Percentiles rank a stretch among this genome's conserved stretches.
Conservation (phyloP, 768 basidiomycete species). For the Nidularia sp. region DNA sequence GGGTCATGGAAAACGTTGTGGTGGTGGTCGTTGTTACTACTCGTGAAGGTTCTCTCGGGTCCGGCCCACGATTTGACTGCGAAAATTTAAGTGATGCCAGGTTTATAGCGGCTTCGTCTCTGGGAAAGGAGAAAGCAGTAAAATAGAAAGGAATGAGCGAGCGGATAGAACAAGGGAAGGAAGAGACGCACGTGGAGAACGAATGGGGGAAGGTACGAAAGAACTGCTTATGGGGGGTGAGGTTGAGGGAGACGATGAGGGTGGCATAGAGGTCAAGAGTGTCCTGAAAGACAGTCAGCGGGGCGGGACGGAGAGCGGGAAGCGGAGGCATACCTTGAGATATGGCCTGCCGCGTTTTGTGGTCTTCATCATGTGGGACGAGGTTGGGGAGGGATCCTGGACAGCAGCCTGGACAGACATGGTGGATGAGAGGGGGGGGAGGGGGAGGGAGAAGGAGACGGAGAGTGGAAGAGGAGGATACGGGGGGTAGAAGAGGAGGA, state of each 20-base stretch:
- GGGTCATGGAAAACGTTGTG: constrained; percentile 98
- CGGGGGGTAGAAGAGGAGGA: constrained; percentile 16
- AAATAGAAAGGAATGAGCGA: constrained; percentile 8
- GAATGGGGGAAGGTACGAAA: constrained; percentile 93
- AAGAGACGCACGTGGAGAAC: constrained; percentile 81
- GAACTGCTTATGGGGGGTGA: constrained; percentile 89
- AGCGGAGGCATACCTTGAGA: constrained; percentile 63
- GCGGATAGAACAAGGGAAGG: constrained; percentile 6
- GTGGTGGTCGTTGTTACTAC: constrained; percentile 99
- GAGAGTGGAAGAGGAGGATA: constrained; percentile 40
- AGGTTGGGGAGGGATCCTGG: constrained; percentile 48
- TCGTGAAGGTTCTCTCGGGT: constrained; percentile 96
- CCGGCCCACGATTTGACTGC: constrained; percentile 96
- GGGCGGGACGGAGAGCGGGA: constrained; percentile 1
- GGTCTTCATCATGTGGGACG: constrained; percentile 98
- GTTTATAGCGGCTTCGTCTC: constrained; percentile 93
- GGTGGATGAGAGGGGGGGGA: constrained; percentile 23
- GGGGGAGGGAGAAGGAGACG: constrained; percentile 32
- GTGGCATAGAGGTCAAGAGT: constrained; percentile 98
- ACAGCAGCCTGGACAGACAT: constrained; percentile 36
- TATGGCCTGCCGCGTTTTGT: constrained; percentile 93
- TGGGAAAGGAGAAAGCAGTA: constrained; percentile 29
- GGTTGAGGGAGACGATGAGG: constrained; percentile 87
- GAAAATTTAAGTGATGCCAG: constrained; percentile 96
- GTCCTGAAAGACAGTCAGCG: constrained; percentile 48